Conservation (phyloP, 176 grass and related monocot species). For the Oryza coarctata region DNA sequence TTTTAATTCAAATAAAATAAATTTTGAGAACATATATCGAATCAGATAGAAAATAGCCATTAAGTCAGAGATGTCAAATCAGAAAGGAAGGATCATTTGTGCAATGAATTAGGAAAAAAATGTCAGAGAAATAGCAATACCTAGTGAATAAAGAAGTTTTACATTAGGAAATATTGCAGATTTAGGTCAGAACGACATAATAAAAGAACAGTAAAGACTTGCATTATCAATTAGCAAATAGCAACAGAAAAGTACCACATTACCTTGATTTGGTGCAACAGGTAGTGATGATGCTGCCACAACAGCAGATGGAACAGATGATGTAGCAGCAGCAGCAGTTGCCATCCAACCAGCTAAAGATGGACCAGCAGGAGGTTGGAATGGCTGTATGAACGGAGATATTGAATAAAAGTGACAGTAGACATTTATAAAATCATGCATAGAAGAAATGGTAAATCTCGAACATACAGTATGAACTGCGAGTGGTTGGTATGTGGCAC, state of each 20-base stretch:
- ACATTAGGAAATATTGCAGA: not conserved
- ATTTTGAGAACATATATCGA: not conserved
- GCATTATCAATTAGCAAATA: slow-evolving; percentile 12
- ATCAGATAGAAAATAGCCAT: not conserved
- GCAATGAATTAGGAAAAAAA: no score
- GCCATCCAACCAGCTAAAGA: slow-evolving; percentile 96
- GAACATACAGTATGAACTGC: slow-evolving; percentile 66
- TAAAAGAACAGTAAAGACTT: not conserved
- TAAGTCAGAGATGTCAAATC: not conserved
- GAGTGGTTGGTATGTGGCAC: slow-evolving; percentile 64
- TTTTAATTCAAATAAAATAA: not conserved
- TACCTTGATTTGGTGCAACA: slow-evolving; percentile 86
- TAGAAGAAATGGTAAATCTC: slow-evolving; percentile 7
- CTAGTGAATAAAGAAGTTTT: no score
- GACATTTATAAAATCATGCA: slow-evolving; percentile 15
- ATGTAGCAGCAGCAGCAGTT: slow-evolving; percentile 70
- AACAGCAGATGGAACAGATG: slow-evolving; percentile 81
- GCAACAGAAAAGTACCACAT: not conserved
- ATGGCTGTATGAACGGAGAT: slow-evolving; percentile 48
- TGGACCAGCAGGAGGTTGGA: slow-evolving; percentile 67
- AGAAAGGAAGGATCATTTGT: not conserved
- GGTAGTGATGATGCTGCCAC: slow-evolving; percentile 67
- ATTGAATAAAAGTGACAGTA: slow-evolving; percentile 34
- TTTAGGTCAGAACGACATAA: not conserved
- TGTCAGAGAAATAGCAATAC: no score